phyloP scores from a whole-genome alignment of 257 asterid species.

The Lavandula angustifolia region DNA sequence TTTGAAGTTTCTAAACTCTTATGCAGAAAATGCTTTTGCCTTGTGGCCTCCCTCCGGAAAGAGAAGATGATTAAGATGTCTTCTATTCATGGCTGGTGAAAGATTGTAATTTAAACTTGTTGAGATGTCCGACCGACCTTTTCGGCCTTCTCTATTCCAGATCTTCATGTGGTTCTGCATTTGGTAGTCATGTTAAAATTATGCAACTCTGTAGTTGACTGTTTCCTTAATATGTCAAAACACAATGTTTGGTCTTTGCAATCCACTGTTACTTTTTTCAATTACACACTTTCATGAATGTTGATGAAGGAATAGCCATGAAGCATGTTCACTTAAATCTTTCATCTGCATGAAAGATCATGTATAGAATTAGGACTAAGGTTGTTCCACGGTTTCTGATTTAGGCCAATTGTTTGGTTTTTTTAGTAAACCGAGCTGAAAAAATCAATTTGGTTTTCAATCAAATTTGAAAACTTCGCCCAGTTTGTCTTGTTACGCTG shows the following conservation, averaged over 20 bases:
- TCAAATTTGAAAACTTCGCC: too few species aligned
- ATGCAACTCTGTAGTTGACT: constrained; percentile 2
- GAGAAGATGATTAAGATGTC: constrained; percentile 71
- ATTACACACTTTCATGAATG: not conserved
- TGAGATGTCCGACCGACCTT: not conserved
- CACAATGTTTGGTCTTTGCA: not conserved
- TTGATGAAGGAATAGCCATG: not conserved
- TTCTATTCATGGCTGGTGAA: not conserved
- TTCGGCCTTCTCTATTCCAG: too few species aligned
- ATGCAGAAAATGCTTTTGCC: constrained; percentile 96
- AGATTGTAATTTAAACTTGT: constrained; percentile 8
- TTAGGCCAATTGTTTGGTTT: too few species aligned
- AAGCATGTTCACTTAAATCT: too few species aligned
- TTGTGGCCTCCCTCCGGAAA: constrained; percentile 93
- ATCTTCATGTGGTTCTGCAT: not conserved
- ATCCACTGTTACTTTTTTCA: not conserved
- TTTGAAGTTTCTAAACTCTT: not conserved
- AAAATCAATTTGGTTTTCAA: too few species aligned
- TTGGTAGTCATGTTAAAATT: constrained; percentile 13
- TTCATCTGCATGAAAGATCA: too few species aligned
- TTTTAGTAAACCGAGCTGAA: too few species aligned
- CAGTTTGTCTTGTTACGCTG: too few species aligned
- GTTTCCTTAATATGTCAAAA: not conserved
- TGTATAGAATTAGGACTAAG: too few species aligned
- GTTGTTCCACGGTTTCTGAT: too few species aligned